Evolutionary conservation across 345 rosid genomes (phyloP), one percentile per base, ranked within the genome.

Genomic region (Clausena lansium): DNA sequence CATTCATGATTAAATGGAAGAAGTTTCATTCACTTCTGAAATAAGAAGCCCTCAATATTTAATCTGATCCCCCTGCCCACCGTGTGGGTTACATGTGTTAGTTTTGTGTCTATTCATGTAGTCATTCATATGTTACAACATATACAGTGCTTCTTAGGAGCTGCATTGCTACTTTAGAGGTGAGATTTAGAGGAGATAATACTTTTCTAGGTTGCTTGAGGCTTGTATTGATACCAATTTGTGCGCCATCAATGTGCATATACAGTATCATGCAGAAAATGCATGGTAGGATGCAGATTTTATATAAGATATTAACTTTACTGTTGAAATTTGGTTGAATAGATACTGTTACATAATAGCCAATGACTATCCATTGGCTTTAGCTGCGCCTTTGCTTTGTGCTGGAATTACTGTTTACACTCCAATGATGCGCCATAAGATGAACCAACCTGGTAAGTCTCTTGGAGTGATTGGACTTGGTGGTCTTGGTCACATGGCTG

Each of bases 401-500:
- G 99, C 96, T 80, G 94, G 98, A 81, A 88, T 93, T 72, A 95
- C 96, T 6, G 96, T 93, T 66, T 95, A 91, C 84, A 74, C 88
- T 20, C 98, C 98, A 27, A 92, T 95, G 98, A 70, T 89, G 67
- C 89, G 87, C 61, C 91, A 95, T 78, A 84, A 84, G 75, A 93
- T 95, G 96, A 91, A 95, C 67, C 92, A 92, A 79, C 86, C 94
- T 14, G 98, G 98, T 24, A 93, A 91, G 79, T 88, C 92, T 59
- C 81, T 92, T 2, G 97, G 97, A 14, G 96, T 95, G 68, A 85
- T 95, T 15, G 98, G 99, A 65, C 92, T 95, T 2, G 97, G 98
- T 58, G 97, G 98, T 54, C 98, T 95, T 22, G 98, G 98, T 19
- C 99, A 92, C 84, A 89, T 95, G 97, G 98, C 97, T 4, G 93